phyloP scores from a whole-genome alignment of 805 yeast genomes.

The Kuraishia piskuri region DNA sequence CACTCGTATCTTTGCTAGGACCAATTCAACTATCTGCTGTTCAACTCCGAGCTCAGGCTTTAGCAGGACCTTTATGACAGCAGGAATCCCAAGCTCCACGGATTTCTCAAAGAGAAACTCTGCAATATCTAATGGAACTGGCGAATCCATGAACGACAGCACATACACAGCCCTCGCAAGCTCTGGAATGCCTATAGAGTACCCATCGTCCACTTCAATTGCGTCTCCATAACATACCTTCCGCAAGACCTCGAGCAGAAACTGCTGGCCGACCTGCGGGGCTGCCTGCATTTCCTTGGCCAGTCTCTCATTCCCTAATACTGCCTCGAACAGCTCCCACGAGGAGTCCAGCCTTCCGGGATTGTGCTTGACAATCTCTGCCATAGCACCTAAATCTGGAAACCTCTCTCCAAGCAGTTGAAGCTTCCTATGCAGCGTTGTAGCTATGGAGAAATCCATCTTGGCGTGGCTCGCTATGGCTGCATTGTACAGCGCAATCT shows the following conservation, averaged over 20 bases:
- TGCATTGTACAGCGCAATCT: background rate
- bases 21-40: background rate
- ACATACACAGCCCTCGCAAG: background rate
- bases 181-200: background rate
- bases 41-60: background rate
- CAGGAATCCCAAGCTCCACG: background rate
- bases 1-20: background rate
- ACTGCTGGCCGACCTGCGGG: background rate
- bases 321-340: constrained; percentile 19
- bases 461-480: background rate
- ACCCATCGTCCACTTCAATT: constrained; percentile 2
- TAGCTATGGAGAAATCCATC: background rate
- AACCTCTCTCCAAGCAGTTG: background rate
- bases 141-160: background rate
- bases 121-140: background rate
- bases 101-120: background rate
- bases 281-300: background rate
- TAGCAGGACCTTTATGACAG: background rate
- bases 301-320: background rate
- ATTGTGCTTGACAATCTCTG: constrained; percentile 21
- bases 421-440: background rate
- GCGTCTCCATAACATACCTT: constrained; percentile 3
- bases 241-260: constrained; percentile 1
- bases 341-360: constrained; percentile 27
- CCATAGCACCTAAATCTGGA: constrained; percentile 7